Conservation (phyloP, 1,139 yeast genomes). For the Meyerozyma guilliermondii region DNA sequence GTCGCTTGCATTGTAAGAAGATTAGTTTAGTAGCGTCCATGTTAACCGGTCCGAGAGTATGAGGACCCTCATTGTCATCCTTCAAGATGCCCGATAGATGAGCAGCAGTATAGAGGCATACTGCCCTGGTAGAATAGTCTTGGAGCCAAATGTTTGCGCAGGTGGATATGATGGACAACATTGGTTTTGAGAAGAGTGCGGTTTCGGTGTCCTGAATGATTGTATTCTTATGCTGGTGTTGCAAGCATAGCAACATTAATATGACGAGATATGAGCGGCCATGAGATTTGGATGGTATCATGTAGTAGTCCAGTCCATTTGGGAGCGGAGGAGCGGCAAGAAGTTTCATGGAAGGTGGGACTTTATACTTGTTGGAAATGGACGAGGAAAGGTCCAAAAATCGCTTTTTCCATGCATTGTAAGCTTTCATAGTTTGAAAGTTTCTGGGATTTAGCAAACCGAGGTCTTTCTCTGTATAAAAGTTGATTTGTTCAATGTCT, state of each 20-base stretch:
- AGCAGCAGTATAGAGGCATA: conserved; percentile 50
- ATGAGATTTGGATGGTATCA: conserved; percentile 38
- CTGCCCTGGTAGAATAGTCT: conserved; percentile 47
- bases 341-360: conserved; percentile 29
- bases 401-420: conserved; percentile 48
- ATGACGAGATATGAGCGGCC: conserved; percentile 25
- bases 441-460: conserved; percentile 36
- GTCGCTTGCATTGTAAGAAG: conserved; percentile 23
- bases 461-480: conserved; percentile 35
- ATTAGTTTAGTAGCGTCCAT: conserved; percentile 22
- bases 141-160: conserved; percentile 62
- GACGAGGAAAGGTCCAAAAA: conserved; percentile 36
- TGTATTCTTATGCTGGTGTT: conserved; percentile 14
- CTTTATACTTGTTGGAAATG: conserved; percentile 35
- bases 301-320: conserved; percentile 29
- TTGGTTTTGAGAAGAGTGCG: conserved; percentile 34
- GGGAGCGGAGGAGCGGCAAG: conserved; percentile 27
- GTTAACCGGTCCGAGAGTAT: conserved; percentile 29
- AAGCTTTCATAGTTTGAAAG: conserved; percentile 37
- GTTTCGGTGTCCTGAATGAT: conserved; percentile 12
- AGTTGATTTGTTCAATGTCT: conserved; percentile 39
- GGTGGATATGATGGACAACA: conserved; percentile 35
- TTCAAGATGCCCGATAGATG: conserved; percentile 37
- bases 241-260: conserved; percentile 25
- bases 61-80: conserved; percentile 17